Evolutionary conservation across 768 basidiomycete genomes (phyloP).

Genomic region (Gloeostereum incarnatum): DNA sequence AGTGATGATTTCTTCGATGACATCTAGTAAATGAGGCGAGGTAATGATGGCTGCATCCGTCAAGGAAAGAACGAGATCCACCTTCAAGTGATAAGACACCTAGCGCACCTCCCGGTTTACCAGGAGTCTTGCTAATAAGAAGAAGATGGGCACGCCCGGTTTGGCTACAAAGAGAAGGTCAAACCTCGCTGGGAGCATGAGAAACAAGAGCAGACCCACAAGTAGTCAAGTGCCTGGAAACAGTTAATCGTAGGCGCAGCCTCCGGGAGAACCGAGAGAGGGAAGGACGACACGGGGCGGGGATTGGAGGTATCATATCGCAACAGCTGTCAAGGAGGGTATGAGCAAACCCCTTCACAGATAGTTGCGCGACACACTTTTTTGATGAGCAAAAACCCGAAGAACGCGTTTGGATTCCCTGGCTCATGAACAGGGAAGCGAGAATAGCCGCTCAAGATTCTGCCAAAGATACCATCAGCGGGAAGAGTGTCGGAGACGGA

Average conservation of each 20-base stretch:
- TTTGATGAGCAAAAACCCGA: conserved; percentile 79
- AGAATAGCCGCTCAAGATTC: conserved; percentile 78
- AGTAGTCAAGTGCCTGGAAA: conserved; percentile 92
- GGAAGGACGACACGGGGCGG: conserved; percentile 65
- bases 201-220: conserved; percentile 33
- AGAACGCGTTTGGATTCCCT: conserved; percentile 57
- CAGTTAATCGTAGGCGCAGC: conserved; percentile 84
- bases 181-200: not conserved
- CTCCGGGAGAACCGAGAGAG: conserved; percentile 81
- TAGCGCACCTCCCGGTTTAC: conserved; percentile 72
- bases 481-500: not conserved
- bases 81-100: conserved; percentile 90
- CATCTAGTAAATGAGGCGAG: conserved; percentile 19
- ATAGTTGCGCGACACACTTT: conserved; percentile 35
- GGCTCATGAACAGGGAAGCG: conserved; percentile 84
- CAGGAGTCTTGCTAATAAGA: conserved; percentile 78
- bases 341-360: not conserved
- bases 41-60: not conserved
- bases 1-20: conserved; percentile 90
- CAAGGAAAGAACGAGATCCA: conserved; percentile 16
- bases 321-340: conserved; percentile 50
- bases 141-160: conserved; percentile 91
- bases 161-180: conserved; percentile 41
- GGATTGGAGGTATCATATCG: conserved; percentile 81
- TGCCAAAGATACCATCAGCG: conserved; percentile 15